Evolutionary conservation across 2,329 filamentous ascomycete genomes (phyloP).

Genomic region (Cytospora paraplurivora): DNA sequence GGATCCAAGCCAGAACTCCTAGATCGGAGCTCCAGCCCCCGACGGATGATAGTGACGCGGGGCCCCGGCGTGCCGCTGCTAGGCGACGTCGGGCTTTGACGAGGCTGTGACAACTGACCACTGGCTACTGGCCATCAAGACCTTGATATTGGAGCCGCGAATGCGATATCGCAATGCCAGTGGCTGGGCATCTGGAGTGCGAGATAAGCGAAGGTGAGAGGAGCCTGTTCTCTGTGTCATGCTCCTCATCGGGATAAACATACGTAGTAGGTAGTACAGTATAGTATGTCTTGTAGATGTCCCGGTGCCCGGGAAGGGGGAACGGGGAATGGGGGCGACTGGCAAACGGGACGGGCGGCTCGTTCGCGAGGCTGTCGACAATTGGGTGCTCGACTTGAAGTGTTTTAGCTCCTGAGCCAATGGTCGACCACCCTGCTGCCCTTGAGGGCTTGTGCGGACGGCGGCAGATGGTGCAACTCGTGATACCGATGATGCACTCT

Average conservation of each 20-base stretch:
- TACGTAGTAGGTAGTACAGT: background rate
- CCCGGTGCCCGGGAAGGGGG: background rate
- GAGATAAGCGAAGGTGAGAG: slow-evolving; percentile 7
- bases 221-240: background rate
- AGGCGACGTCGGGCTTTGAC: slow-evolving; percentile 18
- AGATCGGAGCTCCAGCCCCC: slow-evolving; percentile 21
- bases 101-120: slow-evolving; percentile 23
- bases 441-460: too few relatives aligned
- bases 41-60: slow-evolving; percentile 1
- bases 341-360: too few relatives aligned
- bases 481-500: too few relatives aligned
- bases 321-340: background rate
- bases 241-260: background rate
- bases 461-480: too few relatives aligned
- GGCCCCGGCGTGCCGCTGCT: background rate
- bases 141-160: background rate
- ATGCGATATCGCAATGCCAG: slow-evolving; percentile 25
- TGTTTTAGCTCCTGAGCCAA: background rate
- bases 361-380: background rate
- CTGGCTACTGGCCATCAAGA: slow-evolving; percentile 6
- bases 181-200: background rate
- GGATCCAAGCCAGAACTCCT: slow-evolving; percentile 6
- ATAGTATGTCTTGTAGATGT: background rate
- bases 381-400: background rate
- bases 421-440: too few relatives aligned